Base-by-base conservation (phyloP, 1,139 yeast genomes). In the Lodderomyces orthopsilosis region DNA sequence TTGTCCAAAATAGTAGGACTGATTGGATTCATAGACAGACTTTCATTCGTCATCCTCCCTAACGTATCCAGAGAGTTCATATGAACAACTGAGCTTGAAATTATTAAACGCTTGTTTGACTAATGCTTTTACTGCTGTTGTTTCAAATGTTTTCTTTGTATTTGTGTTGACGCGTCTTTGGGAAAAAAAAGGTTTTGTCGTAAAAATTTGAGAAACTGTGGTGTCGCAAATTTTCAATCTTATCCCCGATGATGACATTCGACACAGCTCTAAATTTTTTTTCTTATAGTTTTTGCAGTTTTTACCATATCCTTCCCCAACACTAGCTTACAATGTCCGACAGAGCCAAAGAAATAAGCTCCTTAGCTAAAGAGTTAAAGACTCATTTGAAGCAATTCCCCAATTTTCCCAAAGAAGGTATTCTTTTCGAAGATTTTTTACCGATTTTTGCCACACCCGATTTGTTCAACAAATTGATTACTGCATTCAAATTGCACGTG, bases 391-490 rank as follows among this genome's bases (percentile, higher is more conserved):
- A 76, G 55, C 95, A 88, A 64, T 91, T 85, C 74, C 95, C 91
- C 51, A 89, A 93, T 70, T 93, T 93, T 74, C 98, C 98, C 36
- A 63, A 79, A 49, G 85, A 86, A 69, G 98, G 98, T n/a, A 80
- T 93, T 51, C 70, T 93, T 40, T 93, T 93, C 58, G 98, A 93
- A 69, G 98, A 93, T 66, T 91, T 93, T 64, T 75, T 91, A 63
- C 98, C 98, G 45, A 85, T 93, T 54, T 93, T 93, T 75, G 79
- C 87, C 62, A 74, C 80, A 53, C 96, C 98, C 42, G 74, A 69
- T 41, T 70, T 87, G 45, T 93, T 93, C 76, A 83, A 84, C 58
- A 84, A 85, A 57, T 75, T 93, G 52, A 71, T 93, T 38, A 81
- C 79, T 53, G 96, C 96, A 15, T 86, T 91, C 70, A 81, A 84